These are phyloP conservation scores for Sphaerulina vaccinii DNA, from an alignment of 2,329 filamentous ascomycete genomes.

Conservation along the genomic window DNA sequence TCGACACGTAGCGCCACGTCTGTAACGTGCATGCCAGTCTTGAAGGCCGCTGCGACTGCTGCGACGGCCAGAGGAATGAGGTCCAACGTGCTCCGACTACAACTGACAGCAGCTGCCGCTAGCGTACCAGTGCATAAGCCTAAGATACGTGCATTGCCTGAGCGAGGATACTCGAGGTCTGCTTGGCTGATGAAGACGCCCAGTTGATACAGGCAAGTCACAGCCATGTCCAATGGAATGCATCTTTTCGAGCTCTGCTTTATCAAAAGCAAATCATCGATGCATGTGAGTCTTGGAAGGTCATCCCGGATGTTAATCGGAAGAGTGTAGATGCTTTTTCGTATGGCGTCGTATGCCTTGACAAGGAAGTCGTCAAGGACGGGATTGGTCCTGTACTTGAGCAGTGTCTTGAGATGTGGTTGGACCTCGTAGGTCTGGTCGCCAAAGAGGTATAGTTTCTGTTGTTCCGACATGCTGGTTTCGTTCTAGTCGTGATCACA, in stretches of 20 bases:
- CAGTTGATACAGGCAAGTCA: slow-evolving; percentile 6
- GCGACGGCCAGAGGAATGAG: slow-evolving; percentile 63
- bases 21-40: slow-evolving; percentile 47
- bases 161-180: not conserved
- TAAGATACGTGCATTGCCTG: slow-evolving; percentile 53
- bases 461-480: slow-evolving; percentile 4
- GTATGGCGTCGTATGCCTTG: slow-evolving; percentile 5
- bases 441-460: slow-evolving; percentile 19
- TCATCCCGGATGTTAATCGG: not conserved
- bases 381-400: slow-evolving; percentile 7
- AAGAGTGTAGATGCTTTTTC: slow-evolving; percentile 1
- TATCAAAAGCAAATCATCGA: slow-evolving; percentile 5
- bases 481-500: not conserved
- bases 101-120: slow-evolving; percentile 65
- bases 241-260: not conserved
- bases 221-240: slow-evolving; percentile 7
- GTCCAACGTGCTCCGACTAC: slow-evolving; percentile 61
- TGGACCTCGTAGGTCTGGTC: slow-evolving; percentile 25
- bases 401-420: slow-evolving; percentile 15
- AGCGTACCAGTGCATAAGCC: slow-evolving; percentile 69
- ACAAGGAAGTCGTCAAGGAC: slow-evolving; percentile 10
- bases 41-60: slow-evolving; percentile 65
- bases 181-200: slow-evolving; percentile 4
- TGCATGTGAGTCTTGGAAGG: slow-evolving; percentile 3
- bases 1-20: slow-evolving; percentile 4